These are phyloP conservation scores for Colletotrichum sp. DNA, from an alignment of 2,329 filamentous ascomycete species.

Conservation along the genomic window DNA sequence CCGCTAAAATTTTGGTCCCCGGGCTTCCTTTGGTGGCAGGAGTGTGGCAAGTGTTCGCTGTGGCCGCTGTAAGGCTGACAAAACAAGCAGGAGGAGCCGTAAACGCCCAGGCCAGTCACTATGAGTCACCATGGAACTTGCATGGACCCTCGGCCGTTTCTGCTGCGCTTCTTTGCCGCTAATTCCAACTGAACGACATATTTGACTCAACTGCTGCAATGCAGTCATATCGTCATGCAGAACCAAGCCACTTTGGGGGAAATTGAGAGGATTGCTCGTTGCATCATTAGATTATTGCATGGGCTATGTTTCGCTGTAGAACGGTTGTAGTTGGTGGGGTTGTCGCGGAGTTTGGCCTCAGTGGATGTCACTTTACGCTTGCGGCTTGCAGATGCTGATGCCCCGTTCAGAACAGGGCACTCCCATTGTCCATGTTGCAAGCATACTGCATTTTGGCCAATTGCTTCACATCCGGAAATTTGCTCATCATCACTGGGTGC, in stretches of 20 bases:
- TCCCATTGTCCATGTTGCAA: not conserved
- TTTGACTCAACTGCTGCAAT: constrained; percentile 9
- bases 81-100: not conserved
- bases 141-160: not conserved
- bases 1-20: constrained; percentile 1
- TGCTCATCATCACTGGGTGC: not conserved
- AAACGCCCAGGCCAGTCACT: constrained; percentile 3
- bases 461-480: not conserved
- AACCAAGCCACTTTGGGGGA: not conserved
- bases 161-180: not conserved
- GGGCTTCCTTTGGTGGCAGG: not conserved
- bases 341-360: constrained; percentile 3
- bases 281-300: not conserved
- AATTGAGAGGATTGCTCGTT: not conserved
- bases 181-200: not conserved
- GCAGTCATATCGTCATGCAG: not conserved
- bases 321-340: not conserved
- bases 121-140: constrained; percentile 12
- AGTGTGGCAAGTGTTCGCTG: constrained; percentile 8
- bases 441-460: not conserved
- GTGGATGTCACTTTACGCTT: not conserved
- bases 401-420: not conserved
- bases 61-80: constrained; percentile 17
- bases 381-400: not conserved
- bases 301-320: not conserved